Percentiles rank a stretch among this genome's conserved stretches.
phyloP scores from a whole-genome alignment of 2,329 filamentous ascomycete species.

The Aspergillus pseudoviridinutans region DNA sequence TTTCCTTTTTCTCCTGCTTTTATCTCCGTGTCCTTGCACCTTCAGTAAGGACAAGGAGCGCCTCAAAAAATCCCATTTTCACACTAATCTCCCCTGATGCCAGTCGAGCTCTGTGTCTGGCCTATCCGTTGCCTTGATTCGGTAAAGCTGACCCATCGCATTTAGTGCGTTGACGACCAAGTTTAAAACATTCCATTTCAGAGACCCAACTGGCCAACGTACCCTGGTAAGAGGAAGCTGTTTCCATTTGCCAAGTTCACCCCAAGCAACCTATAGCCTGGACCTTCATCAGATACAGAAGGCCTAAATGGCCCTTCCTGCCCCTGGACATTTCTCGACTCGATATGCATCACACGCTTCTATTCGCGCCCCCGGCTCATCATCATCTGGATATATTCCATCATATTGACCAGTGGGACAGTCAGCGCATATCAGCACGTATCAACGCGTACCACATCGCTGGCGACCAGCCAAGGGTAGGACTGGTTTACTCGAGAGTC shows the following conservation, averaged over 20 bases:
- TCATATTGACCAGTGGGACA: neutral
- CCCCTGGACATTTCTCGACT: neutral
- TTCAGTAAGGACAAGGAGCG: neutral
- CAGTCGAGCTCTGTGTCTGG: neutral
- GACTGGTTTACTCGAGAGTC: neutral
- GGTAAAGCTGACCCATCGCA: neutral
- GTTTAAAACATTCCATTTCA: neutral
- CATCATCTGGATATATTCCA: neutral
- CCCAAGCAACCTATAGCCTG: neutral
- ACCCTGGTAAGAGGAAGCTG: neutral
- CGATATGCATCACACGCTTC: neutral
- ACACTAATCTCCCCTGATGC: constrained; percentile 4
- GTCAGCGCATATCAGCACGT: neutral
- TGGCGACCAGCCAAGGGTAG: neutral
- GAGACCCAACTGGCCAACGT: neutral
- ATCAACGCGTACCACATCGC: neutral
- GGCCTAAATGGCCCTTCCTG: neutral
- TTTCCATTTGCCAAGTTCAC: neutral
- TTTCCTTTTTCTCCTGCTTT: constrained; percentile 5
- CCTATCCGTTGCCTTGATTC: neutral
- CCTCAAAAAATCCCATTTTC: neutral
- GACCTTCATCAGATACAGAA: neutral
- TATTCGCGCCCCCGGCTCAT: neutral
- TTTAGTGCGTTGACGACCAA: neutral
- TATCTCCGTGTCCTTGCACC: neutral